Conservation (phyloP, 352 stramenopile genomes). For the Phytophthora uliginosa region DNA sequence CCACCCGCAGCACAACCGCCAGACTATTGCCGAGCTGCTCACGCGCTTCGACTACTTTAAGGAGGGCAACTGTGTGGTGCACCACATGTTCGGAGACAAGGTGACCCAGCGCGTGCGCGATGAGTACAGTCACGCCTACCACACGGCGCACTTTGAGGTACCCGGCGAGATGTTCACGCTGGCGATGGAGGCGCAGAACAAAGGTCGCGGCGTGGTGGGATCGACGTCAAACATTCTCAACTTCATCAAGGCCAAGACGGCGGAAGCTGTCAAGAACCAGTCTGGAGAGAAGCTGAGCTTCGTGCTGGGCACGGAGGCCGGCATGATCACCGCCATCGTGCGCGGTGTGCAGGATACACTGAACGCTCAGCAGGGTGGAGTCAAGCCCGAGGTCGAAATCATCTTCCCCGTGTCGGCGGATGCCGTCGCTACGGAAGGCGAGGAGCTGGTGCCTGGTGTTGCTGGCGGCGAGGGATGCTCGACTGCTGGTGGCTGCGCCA, state of each 20-base stretch:
- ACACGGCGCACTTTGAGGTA: conserved; percentile 98
- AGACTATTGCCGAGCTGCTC: conserved; percentile 85
- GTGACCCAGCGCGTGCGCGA: conserved; percentile 94
- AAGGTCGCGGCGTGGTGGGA: conserved; percentile 94
- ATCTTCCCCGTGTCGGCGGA: conserved; percentile 98
- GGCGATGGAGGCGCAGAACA: conserved; percentile 95
- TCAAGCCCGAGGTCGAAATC: conserved; percentile 95
- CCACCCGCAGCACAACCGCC: conserved; percentile 86
- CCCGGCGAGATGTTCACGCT: conserved; percentile 99
- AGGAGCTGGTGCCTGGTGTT: conserved; percentile 92
- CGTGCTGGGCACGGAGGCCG: conserved; percentile 97
- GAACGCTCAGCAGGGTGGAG: conserved; percentile 44
- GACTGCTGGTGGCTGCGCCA: conserved; percentile 97
- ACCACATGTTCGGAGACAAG: conserved; percentile 98
- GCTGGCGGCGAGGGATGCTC: conserved; percentile 96
- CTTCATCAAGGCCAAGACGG: conserved; percentile 97
- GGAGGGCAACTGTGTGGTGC: conserved; percentile 97
- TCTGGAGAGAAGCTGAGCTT: conserved; percentile 91
- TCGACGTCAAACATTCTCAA: conserved; percentile 98
- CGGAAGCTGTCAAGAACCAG: conserved; percentile 76
- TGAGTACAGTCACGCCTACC: conserved; percentile 94
- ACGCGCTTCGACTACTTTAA: conserved; percentile 96
- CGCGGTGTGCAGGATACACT: conserved; percentile 92
- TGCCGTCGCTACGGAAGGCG: conserved; percentile 86
- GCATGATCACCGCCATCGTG: conserved; percentile 99